Percentiles rank a stretch among this genome's conserved stretches.
Conservation (phyloP, 2,329 filamentous ascomycete species). For the Nigrospora osmanthi region DNA sequence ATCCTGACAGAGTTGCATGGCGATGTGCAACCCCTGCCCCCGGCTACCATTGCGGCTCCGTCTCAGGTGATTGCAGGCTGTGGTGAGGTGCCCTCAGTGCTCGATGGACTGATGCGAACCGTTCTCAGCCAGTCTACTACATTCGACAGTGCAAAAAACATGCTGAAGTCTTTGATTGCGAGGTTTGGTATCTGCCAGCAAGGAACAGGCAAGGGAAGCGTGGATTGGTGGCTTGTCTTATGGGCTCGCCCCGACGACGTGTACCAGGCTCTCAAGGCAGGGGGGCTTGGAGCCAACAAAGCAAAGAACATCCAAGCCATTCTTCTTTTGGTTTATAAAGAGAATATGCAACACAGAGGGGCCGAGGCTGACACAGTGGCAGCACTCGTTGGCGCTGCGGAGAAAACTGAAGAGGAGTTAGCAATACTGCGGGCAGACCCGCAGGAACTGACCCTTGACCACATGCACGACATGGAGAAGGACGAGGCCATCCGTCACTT, state of each 20-base stretch:
- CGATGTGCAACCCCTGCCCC: conserved; percentile 42
- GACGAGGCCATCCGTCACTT: conserved; percentile 43
- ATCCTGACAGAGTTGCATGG: conserved; percentile 62
- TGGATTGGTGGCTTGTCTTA: conserved; percentile 68
- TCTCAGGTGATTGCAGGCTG: conserved; percentile 65
- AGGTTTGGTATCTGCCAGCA: conserved; percentile 55
- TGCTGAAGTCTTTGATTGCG: conserved; percentile 56
- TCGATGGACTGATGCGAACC: conserved; percentile 47
- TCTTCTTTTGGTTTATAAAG: conserved; percentile 62
- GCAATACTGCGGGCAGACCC: conserved; percentile 51
- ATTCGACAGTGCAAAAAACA: conserved; percentile 48
- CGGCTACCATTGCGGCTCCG: conserved; percentile 60
- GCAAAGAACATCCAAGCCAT: conserved; percentile 66
- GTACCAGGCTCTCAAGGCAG: conserved; percentile 60
- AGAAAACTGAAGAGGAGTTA: conserved; percentile 33
- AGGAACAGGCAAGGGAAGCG: conserved; percentile 61
- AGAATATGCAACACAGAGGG: conserved; percentile 45
- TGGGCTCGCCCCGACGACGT: conserved; percentile 50
- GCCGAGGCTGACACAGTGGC: conserved; percentile 31
- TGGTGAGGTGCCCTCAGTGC: conserved; percentile 46
- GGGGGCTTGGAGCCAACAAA: conserved; percentile 65
- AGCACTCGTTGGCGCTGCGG: conserved; percentile 30
- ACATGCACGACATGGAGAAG: conserved; percentile 35
- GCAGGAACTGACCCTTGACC: conserved; percentile 49
- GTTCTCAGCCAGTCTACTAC: conserved; percentile 43